Evolutionary conservation across 2,329 filamentous ascomycete genomes (phyloP).

Genomic region (Sporothrix mexicana): DNA sequence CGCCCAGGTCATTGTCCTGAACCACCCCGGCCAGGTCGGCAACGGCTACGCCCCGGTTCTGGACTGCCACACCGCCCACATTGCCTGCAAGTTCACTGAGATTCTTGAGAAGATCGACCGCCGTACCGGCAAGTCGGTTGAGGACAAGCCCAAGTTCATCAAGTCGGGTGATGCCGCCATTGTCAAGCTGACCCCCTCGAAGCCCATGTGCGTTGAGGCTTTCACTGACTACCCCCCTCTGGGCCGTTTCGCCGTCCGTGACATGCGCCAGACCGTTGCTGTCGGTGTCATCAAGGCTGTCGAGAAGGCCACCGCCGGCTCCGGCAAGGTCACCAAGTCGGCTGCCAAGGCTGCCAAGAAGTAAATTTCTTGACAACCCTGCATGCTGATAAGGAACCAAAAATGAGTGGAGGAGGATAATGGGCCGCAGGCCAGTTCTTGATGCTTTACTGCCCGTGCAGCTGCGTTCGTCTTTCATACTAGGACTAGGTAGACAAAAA

Average conservation of each 20-base stretch:
- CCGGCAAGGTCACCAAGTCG: slow-evolving; percentile 73
- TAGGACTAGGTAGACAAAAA: slow-evolving; percentile 33
- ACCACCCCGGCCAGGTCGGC: slow-evolving; percentile 99
- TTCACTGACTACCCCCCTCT: slow-evolving; percentile 99
- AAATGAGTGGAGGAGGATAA: slow-evolving; percentile 26
- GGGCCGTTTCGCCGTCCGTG: slow-evolving; percentile 99
- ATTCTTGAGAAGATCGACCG: slow-evolving; percentile 99
- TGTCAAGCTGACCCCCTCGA: slow-evolving; percentile 99
- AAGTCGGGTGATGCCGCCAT: slow-evolving; percentile 99
- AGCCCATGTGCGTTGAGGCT: slow-evolving; percentile 99
- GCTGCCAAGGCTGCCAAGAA: slow-evolving; percentile 78
- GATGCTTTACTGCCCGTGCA: slow-evolving; percentile 27
- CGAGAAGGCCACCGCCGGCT: slow-evolving; percentile 63
- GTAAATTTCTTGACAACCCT: slow-evolving; percentile 54
- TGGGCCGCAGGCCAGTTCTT: slow-evolving; percentile 30
- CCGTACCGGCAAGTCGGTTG: slow-evolving; percentile 98
- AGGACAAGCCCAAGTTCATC: slow-evolving; percentile 97
- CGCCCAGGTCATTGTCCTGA: slow-evolving; percentile 99
- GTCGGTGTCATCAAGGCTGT: slow-evolving; percentile 95
- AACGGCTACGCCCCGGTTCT: slow-evolving; percentile 98
- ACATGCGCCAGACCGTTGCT: slow-evolving; percentile 90
- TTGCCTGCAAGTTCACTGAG: slow-evolving; percentile 99
- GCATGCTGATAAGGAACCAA: not conserved
- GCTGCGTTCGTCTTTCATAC: slow-evolving; percentile 25
- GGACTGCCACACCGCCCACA: slow-evolving; percentile 99